Evolutionary conservation across 495 filamentous ascomycete genomes (phyloP).

Genomic region (Viridothelium virens): DNA sequence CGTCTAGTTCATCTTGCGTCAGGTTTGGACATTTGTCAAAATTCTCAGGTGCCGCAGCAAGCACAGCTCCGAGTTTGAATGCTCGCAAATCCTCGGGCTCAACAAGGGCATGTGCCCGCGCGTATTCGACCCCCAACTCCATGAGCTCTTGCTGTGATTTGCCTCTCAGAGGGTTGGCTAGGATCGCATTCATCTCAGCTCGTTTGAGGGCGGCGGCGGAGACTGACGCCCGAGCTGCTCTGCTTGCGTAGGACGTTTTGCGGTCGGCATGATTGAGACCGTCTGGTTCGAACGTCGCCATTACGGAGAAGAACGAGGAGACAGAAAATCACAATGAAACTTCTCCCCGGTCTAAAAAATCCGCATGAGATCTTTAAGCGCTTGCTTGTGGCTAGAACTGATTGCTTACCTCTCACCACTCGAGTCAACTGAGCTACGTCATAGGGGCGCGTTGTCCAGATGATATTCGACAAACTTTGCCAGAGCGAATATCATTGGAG

Average conservation of each 20-base stretch:
- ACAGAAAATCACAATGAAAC: not conserved
- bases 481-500: not conserved
- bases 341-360: not conserved
- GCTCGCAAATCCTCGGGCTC: constrained; percentile 57
- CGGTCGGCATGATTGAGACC: constrained; percentile 7
- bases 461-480: not conserved
- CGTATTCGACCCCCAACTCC: constrained; percentile 58
- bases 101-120: constrained; percentile 53
- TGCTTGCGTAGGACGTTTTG: constrained; percentile 2
- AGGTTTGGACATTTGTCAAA: constrained; percentile 18
- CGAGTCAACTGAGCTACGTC: constrained; percentile 7
- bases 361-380: not conserved
- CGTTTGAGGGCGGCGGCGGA: constrained; percentile 15
- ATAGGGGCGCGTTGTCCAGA: constrained; percentile 8
- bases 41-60: constrained; percentile 52
- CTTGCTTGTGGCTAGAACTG: not conserved
- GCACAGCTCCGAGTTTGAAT: constrained; percentile 64
- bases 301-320: not conserved
- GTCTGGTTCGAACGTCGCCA: not conserved
- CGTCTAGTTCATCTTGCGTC: constrained; percentile 43
- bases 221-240: constrained; percentile 7
- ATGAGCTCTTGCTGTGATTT: constrained; percentile 51
- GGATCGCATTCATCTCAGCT: constrained; percentile 51
- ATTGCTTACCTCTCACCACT: not conserved
- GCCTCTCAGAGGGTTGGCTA: constrained; percentile 66